A percentile compares a stretch with the other conserved stretches of the same genome.
phyloP scores from a whole-genome alignment of 441 rosid genomes.

The Hypseocharis bilobata region DNA sequence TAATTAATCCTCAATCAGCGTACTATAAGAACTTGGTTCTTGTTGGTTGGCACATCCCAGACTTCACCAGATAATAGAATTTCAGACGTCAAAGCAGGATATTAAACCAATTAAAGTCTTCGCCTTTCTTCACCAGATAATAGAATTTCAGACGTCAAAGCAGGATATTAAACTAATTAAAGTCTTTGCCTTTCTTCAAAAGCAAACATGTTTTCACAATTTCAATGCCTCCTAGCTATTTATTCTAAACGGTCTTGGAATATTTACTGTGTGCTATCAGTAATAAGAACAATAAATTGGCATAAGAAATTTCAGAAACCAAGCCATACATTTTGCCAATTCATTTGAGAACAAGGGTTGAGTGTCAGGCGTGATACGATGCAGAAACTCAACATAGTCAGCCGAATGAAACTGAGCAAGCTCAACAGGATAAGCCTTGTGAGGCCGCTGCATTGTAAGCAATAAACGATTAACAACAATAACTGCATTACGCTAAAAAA shows the following conservation, averaged over 20 bases:
- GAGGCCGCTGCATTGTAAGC: constrained; percentile 64
- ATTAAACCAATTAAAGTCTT: no score
- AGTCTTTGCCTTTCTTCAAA: background rate
- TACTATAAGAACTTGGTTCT: background rate
- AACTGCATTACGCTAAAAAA: background rate
- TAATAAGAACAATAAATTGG: background rate
- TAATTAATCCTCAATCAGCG: background rate
- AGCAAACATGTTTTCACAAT: background rate
- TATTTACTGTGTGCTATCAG: background rate
- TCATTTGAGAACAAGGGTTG: constrained; percentile 53
- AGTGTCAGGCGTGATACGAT: constrained; percentile 70
- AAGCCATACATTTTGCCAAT: constrained; percentile 52
- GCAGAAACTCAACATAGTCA: constrained; percentile 82
- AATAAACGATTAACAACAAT: constrained; percentile 13
- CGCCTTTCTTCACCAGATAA: background rate
- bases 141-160: background rate
- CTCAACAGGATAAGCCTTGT: constrained; percentile 91
- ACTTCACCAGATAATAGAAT: background rate
- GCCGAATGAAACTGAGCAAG: constrained; percentile 94
- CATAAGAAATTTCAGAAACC: background rate
- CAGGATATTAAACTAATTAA: background rate
- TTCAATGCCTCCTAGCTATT: background rate
- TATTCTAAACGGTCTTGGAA: background rate
- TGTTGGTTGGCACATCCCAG: background rate
- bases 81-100: background rate